A percentile compares a stretch with the other conserved stretches of the same genome.
Conservation (phyloP, 371 early-diverging fungal species). For the Mortierella polycephala region DNA sequence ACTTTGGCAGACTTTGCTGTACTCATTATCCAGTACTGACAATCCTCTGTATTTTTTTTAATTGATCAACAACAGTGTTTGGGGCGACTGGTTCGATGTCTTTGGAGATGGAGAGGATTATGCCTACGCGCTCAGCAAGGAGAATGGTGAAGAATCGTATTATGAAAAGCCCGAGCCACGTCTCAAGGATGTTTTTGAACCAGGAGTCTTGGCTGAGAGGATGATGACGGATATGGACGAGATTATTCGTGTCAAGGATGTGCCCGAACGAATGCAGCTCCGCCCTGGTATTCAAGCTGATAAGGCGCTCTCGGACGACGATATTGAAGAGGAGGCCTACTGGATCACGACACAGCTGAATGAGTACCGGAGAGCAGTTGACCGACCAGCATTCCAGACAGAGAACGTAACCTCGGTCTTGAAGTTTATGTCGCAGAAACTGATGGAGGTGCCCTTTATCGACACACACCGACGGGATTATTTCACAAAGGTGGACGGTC, state of each 20-base stretch:
- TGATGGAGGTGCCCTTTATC: conserved; percentile 94
- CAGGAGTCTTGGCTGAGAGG: conserved; percentile 86
- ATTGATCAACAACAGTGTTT: conserved; percentile 62
- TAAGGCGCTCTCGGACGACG: conserved; percentile 55
- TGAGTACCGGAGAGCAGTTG: conserved; percentile 51
- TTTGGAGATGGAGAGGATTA: conserved; percentile 95
- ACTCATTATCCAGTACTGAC: conserved; percentile 9
- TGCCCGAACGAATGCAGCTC: conserved; percentile 94
- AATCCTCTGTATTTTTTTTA: conserved; percentile 2
- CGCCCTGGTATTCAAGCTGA: conserved; percentile 50
- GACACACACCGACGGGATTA: conserved; percentile 88
- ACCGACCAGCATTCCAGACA: conserved; percentile 35
- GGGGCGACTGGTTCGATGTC: conserved; percentile 86
- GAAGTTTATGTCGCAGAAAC: conserved; percentile 76
- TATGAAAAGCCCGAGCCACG: conserved; percentile 64
- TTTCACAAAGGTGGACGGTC: conserved; percentile 64
- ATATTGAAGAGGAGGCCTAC: conserved; percentile 65
- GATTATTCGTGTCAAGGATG: conserved; percentile 84
- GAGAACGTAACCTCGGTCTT: conserved; percentile 65
- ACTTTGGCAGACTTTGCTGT: too few relatives aligned
- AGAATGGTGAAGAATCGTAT: conserved; percentile 43
- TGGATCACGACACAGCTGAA: conserved; percentile 63
- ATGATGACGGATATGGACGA: conserved; percentile 95
- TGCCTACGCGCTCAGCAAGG: conserved; percentile 78
- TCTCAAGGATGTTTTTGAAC: conserved; percentile 89